Evolutionary conservation across 331 rosid species (phyloP).

Genomic region (Malus hybrid): DNA sequence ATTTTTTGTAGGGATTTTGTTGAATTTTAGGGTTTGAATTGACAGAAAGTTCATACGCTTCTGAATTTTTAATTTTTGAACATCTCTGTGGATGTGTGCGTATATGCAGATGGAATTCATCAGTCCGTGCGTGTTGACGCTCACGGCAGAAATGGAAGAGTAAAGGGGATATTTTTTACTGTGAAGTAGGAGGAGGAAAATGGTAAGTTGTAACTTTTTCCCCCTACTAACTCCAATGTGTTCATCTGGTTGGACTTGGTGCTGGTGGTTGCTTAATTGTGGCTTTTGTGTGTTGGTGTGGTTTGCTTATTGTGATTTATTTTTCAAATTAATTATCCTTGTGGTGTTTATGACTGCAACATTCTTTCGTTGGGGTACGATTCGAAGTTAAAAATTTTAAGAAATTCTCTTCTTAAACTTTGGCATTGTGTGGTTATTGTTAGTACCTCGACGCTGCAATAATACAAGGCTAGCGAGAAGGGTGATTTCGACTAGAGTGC

Average conservation of each 20-base stretch:
- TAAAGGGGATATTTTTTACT: background rate
- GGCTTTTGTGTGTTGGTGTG: background rate
- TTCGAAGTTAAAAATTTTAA: background rate
- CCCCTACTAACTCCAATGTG: background rate
- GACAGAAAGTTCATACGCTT: background rate
- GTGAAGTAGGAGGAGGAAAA: constrained; percentile 8
- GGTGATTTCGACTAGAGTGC: background rate
- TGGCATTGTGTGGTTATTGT: background rate
- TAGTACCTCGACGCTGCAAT: background rate
- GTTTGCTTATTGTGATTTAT: background rate
- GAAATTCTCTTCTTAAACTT: background rate
- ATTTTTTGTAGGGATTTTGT: background rate
- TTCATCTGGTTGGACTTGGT: background rate
- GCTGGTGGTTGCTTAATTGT: background rate
- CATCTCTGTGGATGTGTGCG: background rate
- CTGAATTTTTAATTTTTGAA: background rate
- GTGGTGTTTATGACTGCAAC: background rate
- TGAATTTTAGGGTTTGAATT: background rate
- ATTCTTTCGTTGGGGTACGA: background rate
- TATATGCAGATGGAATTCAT: background rate
- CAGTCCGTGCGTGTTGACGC: background rate
- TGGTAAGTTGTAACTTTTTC: constrained; percentile 6
- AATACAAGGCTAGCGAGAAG: background rate
- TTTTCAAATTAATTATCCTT: background rate
- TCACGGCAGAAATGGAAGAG: background rate